phyloP scores from a whole-genome alignment of 257 asterid genomes.

The Nicotiana undulata region DNA sequence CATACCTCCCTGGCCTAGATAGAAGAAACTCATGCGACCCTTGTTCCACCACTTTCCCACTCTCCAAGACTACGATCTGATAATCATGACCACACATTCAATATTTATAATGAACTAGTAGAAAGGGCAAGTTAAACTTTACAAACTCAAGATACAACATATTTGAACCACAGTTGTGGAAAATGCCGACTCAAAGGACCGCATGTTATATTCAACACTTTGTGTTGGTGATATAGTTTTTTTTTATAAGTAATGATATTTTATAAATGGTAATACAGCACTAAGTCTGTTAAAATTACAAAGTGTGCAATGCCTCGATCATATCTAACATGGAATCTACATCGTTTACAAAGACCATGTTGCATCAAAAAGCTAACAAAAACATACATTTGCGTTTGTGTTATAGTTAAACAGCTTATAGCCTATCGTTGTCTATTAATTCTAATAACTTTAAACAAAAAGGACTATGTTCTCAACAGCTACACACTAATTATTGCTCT shows the following conservation, averaged over 20 bases:
- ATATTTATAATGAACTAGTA: not conserved
- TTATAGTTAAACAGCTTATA: not conserved
- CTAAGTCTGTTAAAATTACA: too few relatives aligned
- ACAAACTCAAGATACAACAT: not conserved
- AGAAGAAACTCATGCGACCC: constrained; percentile 87
- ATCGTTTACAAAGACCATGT: too few relatives aligned
- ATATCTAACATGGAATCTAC: too few relatives aligned
- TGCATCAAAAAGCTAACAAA: too few relatives aligned
- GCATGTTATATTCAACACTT: not conserved
- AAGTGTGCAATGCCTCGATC: too few relatives aligned
- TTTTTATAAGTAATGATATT: too few relatives aligned
- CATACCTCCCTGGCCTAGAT: constrained; percentile 69
- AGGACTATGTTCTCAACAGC: not conserved
- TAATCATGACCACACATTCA: constrained; percentile 2
- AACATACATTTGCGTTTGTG: not conserved
- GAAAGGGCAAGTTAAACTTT: not conserved
- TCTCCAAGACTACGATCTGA: constrained; percentile 88
- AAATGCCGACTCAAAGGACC: not conserved
- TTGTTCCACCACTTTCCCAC: constrained; percentile 90
- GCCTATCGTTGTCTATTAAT: not conserved
- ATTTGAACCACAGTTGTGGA: not conserved
- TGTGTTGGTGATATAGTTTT: not conserved
- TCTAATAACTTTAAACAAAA: not conserved
- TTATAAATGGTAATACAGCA: too few relatives aligned
- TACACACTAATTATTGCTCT: not conserved